These are phyloP conservation scores for Termitomyces sp. DNA, from an alignment of 768 basidiomycete species.

Conservation along the genomic window DNA sequence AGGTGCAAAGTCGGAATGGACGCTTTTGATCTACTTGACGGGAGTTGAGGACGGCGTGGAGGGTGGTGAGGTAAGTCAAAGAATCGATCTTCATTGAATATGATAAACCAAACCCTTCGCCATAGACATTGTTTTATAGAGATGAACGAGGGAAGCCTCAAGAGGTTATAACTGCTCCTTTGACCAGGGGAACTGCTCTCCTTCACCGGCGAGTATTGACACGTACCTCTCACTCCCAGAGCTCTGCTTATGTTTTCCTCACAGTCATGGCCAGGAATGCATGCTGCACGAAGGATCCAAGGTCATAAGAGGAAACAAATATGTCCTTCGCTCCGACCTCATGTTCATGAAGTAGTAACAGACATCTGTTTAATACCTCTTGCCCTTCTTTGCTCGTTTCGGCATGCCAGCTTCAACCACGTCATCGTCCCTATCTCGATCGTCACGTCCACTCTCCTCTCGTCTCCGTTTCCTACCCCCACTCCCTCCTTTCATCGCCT, in stretches of 20 bases:
- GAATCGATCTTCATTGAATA: neutral
- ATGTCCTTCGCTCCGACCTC: constrained; percentile 66
- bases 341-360: constrained; percentile 42
- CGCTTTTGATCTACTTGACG: constrained; percentile 66
- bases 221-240: neutral
- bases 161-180: constrained; percentile 44
- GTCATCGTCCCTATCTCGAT: constrained; percentile 90
- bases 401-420: constrained; percentile 89
- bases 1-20: constrained; percentile 72
- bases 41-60: constrained; percentile 69
- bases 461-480: constrained; percentile 37
- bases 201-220: constrained; percentile 47
- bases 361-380: constrained; percentile 35
- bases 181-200: constrained; percentile 59
- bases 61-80: constrained; percentile 52
- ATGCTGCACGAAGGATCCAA: constrained; percentile 67
- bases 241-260: constrained; percentile 35
- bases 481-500: constrained; percentile 38
- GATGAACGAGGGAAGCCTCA: constrained; percentile 44
- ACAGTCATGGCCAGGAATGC: constrained; percentile 71
- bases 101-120: neutral
- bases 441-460: constrained; percentile 52
- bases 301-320: constrained; percentile 60
- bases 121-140: constrained; percentile 66
- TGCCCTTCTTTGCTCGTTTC: constrained; percentile 41